These are phyloP conservation scores for Monotropa hypopitys DNA, from an alignment of 179 eudicot genomes.

Conservation along the genomic window DNA sequence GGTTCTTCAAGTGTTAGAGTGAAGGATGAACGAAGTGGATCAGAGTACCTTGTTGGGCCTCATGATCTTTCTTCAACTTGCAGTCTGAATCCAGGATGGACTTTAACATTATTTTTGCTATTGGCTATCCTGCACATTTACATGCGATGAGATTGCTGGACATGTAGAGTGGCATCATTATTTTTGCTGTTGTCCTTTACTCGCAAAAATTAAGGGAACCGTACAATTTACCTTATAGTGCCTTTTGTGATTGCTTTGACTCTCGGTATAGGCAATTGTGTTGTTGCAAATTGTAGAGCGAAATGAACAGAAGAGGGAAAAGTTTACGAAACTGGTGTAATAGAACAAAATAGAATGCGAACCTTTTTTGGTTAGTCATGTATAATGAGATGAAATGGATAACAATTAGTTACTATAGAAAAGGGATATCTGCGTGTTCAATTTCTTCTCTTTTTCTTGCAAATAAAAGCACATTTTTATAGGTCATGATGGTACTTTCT, in stretches of 20 bases:
- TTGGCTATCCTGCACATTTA: slow-evolving; percentile 16
- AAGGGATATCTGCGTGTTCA: too few relatives aligned
- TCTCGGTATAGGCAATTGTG: not conserved
- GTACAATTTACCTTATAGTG: not conserved
- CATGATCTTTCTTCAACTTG: slow-evolving; percentile 35
- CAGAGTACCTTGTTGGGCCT: slow-evolving; percentile 31
- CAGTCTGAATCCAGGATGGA: slow-evolving; percentile 15
- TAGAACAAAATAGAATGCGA: too few relatives aligned
- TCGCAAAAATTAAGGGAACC: not conserved
- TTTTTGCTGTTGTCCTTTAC: not conserved
- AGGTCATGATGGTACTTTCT: too few relatives aligned
- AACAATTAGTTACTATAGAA: too few relatives aligned
- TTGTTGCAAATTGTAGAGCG: not conserved
- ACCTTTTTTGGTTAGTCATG: too few relatives aligned
- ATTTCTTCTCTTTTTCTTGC: too few relatives aligned
- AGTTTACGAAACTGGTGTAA: not conserved
- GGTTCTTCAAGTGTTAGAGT: slow-evolving; percentile 67
- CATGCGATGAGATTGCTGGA: not conserved
- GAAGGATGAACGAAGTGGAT: slow-evolving; percentile 37
- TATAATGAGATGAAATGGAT: too few relatives aligned
- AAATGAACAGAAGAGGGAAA: not conserved
- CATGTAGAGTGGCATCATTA: not conserved
- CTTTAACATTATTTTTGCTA: slow-evolving; percentile 21
- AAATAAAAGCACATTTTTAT: too few relatives aligned
- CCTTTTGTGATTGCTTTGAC: not conserved